These are phyloP conservation scores for Cryptococcus sp. DNA, from an alignment of 1,284 basidiomycete species.

Conservation along the genomic window DNA sequence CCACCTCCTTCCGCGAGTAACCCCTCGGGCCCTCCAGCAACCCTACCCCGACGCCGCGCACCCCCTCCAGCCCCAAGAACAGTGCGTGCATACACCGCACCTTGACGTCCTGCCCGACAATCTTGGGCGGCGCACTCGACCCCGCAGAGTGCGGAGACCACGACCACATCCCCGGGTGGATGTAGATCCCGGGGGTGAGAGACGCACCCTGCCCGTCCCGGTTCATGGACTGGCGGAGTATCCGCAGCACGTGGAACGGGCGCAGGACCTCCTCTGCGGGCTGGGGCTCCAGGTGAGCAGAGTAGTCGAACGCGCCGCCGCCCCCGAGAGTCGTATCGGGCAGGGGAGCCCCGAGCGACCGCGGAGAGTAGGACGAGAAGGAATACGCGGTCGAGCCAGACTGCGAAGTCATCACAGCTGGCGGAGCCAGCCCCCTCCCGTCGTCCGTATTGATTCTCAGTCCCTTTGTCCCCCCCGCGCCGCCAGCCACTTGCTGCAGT, in stretches of 20 bases:
- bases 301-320: background rate
- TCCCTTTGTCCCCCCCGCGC: background rate
- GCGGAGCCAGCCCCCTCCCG: slow-evolving; percentile 18
- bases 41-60: slow-evolving; percentile 16
- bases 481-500: background rate
- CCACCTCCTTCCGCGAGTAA: slow-evolving; percentile 53
- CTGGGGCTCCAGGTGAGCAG: slow-evolving; percentile 36
- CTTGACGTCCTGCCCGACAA: slow-evolving; percentile 36
- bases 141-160: slow-evolving; percentile 13
- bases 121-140: slow-evolving; percentile 16
- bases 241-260: slow-evolving; percentile 84
- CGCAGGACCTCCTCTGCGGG: slow-evolving; percentile 72
- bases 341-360: slow-evolving; percentile 12
- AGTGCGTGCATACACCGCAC: slow-evolving; percentile 30
- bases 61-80: slow-evolving; percentile 30
- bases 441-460: slow-evolving; percentile 12
- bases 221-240: slow-evolving; percentile 72
- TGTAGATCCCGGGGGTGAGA: slow-evolving; percentile 78
- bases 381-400: slow-evolving; percentile 1
- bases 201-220: slow-evolving; percentile 78
- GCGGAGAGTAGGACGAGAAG: slow-evolving; percentile 6
- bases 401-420: slow-evolving; percentile 11
- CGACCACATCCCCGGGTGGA: slow-evolving; percentile 81
- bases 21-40: slow-evolving; percentile 45
- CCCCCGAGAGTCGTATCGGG: slow-evolving; percentile 7